Evolutionary conservation across 2,329 filamentous ascomycete species (phyloP), one percentile per base, ranked within the genome.

Genomic region (Ophiognomonia clavigignenti-juglandacearum): DNA sequence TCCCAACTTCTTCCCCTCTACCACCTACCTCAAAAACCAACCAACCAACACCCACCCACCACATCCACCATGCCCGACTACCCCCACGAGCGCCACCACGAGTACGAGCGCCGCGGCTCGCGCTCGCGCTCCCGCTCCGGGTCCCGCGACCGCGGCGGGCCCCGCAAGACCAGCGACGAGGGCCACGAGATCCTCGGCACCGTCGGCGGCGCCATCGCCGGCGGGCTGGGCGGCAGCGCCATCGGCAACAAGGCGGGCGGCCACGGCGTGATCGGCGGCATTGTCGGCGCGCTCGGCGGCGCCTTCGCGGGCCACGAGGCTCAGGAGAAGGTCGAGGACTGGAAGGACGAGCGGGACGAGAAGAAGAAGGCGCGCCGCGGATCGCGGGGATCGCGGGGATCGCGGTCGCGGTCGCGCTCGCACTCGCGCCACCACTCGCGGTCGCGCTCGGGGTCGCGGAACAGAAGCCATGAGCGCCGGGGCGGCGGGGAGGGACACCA

Each of bases 221-320:
- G 68, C 14, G 68, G 60, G 2, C 64, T 66, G 23, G 68, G 67
- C 10, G 68, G 67, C 4, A 55, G 67, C 56, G 68, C 67, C 52
- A 52, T 71, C 31, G 67, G 68, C 19, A 62, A 62, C 45, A 61
- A 61, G 43, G 45, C 51, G 2, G 55, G 55, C 43, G 55, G 55
- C 42, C 57, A 60, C 42, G 60, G 57, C 56, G 65, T 65, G 54
- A 54, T 61, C 4, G 59, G 61, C 49, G 64, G 63, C 23, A 44
- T 70, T 7, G 54, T 71, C n/a, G 68, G 68, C 9, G 67, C 62
- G 6, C 45, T 71, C 6, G 67, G 60, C 4, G 69, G 69, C 11
- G 69, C 68, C 10, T 59, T 71, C 29, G 65, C 65, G 3, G 69
- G 69, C 3, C 65, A 68, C 56, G 69, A 71, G 53, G 45, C 68